Conservation (phyloP, 2,329 filamentous ascomycete species). For the Fusarium penzigii region DNA sequence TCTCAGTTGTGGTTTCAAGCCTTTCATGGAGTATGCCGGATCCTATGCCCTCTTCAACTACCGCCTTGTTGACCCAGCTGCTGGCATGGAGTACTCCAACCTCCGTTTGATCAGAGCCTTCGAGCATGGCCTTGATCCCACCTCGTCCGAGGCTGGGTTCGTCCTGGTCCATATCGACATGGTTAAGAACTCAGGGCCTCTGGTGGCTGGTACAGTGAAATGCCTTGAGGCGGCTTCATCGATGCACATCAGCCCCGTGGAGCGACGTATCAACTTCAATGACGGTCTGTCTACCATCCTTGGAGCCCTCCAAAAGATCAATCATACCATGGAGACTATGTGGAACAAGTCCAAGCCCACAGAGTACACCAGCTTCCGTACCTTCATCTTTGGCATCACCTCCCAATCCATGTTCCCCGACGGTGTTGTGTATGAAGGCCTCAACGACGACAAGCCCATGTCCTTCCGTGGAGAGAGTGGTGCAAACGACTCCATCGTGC, state of each 20-base stretch:
- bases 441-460: conserved; percentile 68
- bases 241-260: conserved; percentile 29
- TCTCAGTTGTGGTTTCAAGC: conserved; percentile 70
- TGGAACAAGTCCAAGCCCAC: conserved; percentile 84
- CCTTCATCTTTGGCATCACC: conserved; percentile 96
- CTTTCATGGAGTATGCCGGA: conserved; percentile 76
- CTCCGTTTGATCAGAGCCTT: conserved; percentile 88
- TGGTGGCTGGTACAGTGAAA: conserved; percentile 72
- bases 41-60: conserved; percentile 65
- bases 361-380: conserved; percentile 87
- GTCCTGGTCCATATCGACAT: conserved; percentile 96
- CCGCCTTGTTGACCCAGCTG: conserved; percentile 56
- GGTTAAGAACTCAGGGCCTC: conserved; percentile 80
- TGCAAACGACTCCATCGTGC: conserved; percentile 93
- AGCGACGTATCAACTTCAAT: conserved; percentile 61
- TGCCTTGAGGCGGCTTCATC: conserved; percentile 56
- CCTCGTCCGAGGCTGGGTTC: conserved; percentile 90
- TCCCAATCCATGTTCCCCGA: conserved; percentile 92
- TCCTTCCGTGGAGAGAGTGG: conserved; percentile 90
- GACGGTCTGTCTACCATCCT: conserved; percentile 63
- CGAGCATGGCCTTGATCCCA: conserved; percentile 82
- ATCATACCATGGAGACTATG: conserved; percentile 85
- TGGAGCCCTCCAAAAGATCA: conserved; percentile 62
- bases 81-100: conserved; percentile 63
- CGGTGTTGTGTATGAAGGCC: conserved; percentile 86